Evolutionary conservation across 345 rosid species (phyloP), one percentile per base, ranked within the genome.

Genomic region (Euphorbia lathyris): DNA sequence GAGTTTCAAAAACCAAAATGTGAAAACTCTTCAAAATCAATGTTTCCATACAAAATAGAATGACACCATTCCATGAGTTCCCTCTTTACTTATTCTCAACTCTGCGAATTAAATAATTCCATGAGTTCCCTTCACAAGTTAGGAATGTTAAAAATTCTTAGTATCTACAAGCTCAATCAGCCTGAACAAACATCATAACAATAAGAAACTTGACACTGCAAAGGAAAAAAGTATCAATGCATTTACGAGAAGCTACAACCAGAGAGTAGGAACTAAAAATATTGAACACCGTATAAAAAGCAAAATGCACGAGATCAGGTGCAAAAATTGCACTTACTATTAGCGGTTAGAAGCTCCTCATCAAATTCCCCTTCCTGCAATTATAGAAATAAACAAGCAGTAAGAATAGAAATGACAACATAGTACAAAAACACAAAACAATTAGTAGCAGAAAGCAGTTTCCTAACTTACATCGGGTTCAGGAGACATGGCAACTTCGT

Each of bases 401-500:
- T 47, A 20, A 19, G 19, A 36, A 62, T 19, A 66, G 8, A 14
- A 27, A 9, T 45, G 14, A 36, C 10, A n/a, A 2, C 63, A 34
- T 22, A 22, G 29, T 23, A 22, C 0, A 5, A 30, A 6, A 40
- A 9, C 55, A 65, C 25, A 58, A 7, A n/a, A n/a, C 17, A 34
- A 7, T n/a, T 53, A 12, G 38, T 3, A 5, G 14, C 30, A 9
- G 34, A 23, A 61, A 32, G 0, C n/a, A 59, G 58, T 7, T 17
- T 27, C 42, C 9, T 1, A 30, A 7, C 9, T 51, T 70, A 83
- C 93, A 84, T 89, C 95, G 5, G 79, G 82, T 66, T 85, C 91
- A 40, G 91, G 91, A 68, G 95, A 89, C 88, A 89, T 74, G 26
- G 85, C 87, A 67, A 80, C 72, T 69, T 89, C 91, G 58, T 87